These are phyloP conservation scores for Lachnellula hyalina DNA, from an alignment of 2,329 filamentous ascomycete genomes.

Conservation along the genomic window DNA sequence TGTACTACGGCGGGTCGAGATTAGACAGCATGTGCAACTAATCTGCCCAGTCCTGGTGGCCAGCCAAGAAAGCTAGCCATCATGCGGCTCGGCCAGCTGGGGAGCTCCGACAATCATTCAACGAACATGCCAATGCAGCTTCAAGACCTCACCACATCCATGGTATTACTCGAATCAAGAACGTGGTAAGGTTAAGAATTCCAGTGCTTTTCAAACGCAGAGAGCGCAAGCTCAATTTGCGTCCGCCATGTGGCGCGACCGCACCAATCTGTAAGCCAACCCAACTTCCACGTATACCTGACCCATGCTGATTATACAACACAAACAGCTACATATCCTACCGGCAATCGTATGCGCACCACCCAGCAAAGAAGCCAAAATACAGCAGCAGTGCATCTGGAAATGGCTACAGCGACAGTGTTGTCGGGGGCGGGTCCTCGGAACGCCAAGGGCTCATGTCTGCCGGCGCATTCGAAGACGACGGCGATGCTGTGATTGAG, in stretches of 20 bases:
- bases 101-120: too few species aligned
- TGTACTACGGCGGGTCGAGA: conserved; percentile 1
- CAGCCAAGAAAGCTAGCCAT: background rate
- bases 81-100: too few species aligned
- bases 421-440: conserved; percentile 46
- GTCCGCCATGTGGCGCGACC: conserved; percentile 93
- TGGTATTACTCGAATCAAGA: background rate
- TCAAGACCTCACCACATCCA: conserved; percentile 2
- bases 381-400: conserved; percentile 41
- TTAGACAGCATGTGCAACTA: too few species aligned
- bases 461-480: conserved; percentile 69
- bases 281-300: conserved; percentile 16
- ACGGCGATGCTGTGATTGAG: conserved; percentile 93
- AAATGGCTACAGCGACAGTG: conserved; percentile 56
- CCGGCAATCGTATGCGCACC: conserved; percentile 95
- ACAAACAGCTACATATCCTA: conserved; percentile 85
- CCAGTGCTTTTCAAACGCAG: conserved; percentile 3
- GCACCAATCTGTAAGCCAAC: conserved; percentile 82
- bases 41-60: too few species aligned
- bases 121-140: background rate
- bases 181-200: background rate
- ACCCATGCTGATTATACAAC: conserved; percentile 25
- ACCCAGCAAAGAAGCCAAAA: conserved; percentile 79
- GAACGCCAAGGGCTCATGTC: conserved; percentile 82
- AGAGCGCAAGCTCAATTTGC: conserved; percentile 9